These are phyloP conservation scores for Podospora pseudopauciseta DNA, from an alignment of 495 filamentous ascomycete species.

Conservation along the genomic window DNA sequence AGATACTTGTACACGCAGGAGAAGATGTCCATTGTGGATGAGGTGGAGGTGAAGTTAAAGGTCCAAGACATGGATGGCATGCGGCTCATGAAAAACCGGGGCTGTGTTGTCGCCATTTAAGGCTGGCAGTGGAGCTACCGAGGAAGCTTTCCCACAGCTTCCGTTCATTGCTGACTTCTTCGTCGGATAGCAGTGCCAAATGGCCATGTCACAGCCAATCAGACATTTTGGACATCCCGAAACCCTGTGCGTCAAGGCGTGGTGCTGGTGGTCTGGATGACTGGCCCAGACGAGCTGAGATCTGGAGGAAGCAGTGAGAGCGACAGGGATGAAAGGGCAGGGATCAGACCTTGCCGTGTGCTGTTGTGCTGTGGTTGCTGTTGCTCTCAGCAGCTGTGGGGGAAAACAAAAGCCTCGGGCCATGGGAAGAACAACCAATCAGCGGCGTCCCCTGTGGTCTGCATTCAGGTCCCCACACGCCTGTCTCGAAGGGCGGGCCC, in stretches of 20 bases:
- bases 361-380: neutral
- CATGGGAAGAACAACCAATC: slow-evolving; percentile 25
- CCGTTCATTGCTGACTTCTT: no score
- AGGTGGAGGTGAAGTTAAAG: neutral
- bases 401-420: slow-evolving; percentile 30
- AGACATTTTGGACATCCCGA: neutral
- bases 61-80: neutral
- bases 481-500: slow-evolving; percentile 12
- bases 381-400: slow-evolving; percentile 12
- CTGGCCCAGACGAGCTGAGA: slow-evolving; percentile 6
- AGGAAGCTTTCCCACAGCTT: neutral
- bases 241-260: neutral
- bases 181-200: neutral
- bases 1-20: neutral
- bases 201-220: neutral
- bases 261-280: slow-evolving; percentile 3
- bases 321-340: slow-evolving; percentile 1
- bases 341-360: neutral
- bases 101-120: neutral
- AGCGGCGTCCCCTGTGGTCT: slow-evolving; percentile 11
- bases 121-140: neutral
- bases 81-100: neutral
- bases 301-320: neutral
- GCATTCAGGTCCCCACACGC: slow-evolving; percentile 27
- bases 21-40: neutral